Base-by-base conservation (phyloP, 2,329 filamentous ascomycete species). In the Colletotrichum camelliae region DNA sequence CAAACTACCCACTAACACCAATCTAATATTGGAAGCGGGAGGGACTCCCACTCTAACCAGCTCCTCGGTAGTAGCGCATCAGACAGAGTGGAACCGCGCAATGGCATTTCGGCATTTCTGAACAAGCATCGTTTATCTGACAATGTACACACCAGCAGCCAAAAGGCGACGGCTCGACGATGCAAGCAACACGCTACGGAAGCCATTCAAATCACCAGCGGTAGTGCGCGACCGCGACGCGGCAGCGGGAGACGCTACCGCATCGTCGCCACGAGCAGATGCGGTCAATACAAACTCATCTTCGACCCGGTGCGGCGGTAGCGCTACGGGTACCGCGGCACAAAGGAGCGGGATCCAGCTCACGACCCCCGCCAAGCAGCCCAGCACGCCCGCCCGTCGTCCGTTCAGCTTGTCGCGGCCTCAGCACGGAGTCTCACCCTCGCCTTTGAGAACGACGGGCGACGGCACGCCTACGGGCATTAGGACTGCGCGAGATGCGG, bases 151-250 rank as follows among this genome's bases (percentile, higher is more conserved):
- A 10, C 77, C 77, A 31, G 61, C 72, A 16, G 67, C 77, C 8
- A 78, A 78, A 31, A 70, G 76, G 27, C 76, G 76, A 43, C 76
- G 77, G 8, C 43, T 76, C 64, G 73, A 78, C 21, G 31, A 37
- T 35, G 77, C 77, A 33, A 77, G 69, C 70, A 65, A 77, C 43
- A 74, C 76, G 13, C 70, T 78, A 12, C 76, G 75, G 16, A 72
- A 77, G 58, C 77, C 77, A 13, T 78, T 78, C 52, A 75, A 71
- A 12, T 78, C 77, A 24, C 77, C 77, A 5, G 66, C 61, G 15
- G 15, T 77, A 39, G 65, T 67, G 58, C 61, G 72, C 29, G 65
- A 69, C 69, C 52, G 21, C n/a, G 29, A 61, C 12, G n/a, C 29
- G 24, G 37, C 27, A 15, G 52, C 48, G 21, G 33, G 18, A 29